Evolutionary conservation across 1,139 yeast species (phyloP), one percentile per base, ranked within the genome.

Genomic region (Hyphopichia pseudoburtonii): DNA sequence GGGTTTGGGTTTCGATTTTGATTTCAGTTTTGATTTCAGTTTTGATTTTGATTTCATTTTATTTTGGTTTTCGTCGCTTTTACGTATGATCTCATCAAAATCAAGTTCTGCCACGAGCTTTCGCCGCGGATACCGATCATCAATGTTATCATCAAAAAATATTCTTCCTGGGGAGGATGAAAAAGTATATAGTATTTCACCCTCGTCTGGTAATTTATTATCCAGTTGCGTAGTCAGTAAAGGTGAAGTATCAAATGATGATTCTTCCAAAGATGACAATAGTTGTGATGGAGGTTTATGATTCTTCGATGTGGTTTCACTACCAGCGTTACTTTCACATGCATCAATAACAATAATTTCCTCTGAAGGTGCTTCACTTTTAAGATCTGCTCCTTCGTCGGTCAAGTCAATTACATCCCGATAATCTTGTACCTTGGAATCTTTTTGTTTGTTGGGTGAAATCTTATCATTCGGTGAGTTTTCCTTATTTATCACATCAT

Each of bases 331-430:
- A 12, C 26, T 25, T 21, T 54, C 53, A 34, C 60, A 56, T 2
- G 53, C 61, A 38, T 59, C 64, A 17, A 61, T 52, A 2, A 57
- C 57, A 19, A 61, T 52, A 2, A 60, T 40, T 23, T 52, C 57
- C 26, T 42, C 48, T 3, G 34, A 33, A 1, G 30, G 30, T 3
- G 44, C 35, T 5, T 44, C 47, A 5, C 39, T 4, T 16, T n/a
- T 6, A 9, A 17, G 17, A 3, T 12, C 21, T 17, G 11, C 15
- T 11, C 44, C 42, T 17, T 54, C 60, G 6, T 56, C 59, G 5
- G 61, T 57, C 18, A 59, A 42, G 35, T 60, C 64, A 14, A 60
- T 44, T 3, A 60, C 50, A n/a, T 55, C 57, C 29, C 42, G 42
- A 41, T 47, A 46, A 29, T 52, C 42, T 23, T 37, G 5, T 22